Conservation (phyloP, 768 basidiomycete genomes). For the Trametes sanguinea region DNA sequence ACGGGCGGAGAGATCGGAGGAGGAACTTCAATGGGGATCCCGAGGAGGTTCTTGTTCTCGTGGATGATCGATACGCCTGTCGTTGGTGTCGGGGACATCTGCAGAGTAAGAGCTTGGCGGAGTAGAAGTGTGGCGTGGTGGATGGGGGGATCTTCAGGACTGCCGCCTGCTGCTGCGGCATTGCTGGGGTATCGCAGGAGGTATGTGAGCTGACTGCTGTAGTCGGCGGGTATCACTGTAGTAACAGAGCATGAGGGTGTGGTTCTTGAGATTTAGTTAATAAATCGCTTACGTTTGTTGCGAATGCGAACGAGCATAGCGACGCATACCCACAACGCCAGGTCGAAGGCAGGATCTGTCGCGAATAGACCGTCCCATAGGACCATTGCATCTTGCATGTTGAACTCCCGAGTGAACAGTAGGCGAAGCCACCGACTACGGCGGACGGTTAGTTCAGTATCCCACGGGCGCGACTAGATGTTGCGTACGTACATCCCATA, state of each 20-base stretch:
- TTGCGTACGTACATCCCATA: conserved; percentile 81
- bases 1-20: conserved; percentile 42
- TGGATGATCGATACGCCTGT: conserved; percentile 77
- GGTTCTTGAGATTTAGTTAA: conserved; percentile 2
- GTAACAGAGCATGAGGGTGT: conserved; percentile 7
- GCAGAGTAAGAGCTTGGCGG: conserved; percentile 79
- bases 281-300: conserved; percentile 64
- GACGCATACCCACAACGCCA: conserved; percentile 86
- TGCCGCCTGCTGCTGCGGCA: conserved; percentile 28
- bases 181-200: conserved; percentile 84
- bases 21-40: conserved; percentile 69
- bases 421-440: conserved; percentile 89
- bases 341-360: conserved; percentile 72
- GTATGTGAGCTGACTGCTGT: conserved; percentile 79
- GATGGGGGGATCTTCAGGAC: conserved; percentile 29
- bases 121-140: conserved; percentile 73
- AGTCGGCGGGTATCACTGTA: conserved; percentile 84
- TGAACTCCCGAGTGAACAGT: conserved; percentile 91
- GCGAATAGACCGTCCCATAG: conserved; percentile 98
- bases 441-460: conserved; percentile 15
- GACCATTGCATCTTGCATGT: conserved; percentile 74
- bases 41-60: conserved; percentile 80
- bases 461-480: not conserved
- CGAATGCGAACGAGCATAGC: conserved; percentile 95
- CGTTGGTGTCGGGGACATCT: conserved; percentile 70